Evolutionary conservation across 768 basidiomycete genomes (phyloP).

Genomic region (Rhodotorula taiwanensis): DNA sequence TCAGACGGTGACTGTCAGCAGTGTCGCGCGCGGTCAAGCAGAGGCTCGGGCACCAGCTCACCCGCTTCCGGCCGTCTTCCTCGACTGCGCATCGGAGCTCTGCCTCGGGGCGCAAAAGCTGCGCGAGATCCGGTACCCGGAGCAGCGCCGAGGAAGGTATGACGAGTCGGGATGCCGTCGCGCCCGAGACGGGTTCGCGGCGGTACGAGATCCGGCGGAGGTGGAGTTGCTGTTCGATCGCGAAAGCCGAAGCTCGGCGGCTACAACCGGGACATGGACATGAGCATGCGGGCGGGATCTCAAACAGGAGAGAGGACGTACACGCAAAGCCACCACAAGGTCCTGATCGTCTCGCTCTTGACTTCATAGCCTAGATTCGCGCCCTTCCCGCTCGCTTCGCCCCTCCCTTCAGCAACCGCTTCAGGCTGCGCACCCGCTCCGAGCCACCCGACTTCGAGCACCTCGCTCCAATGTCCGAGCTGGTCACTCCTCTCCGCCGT

Average conservation of each 20-base stretch:
- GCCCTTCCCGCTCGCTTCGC: constrained; percentile 1
- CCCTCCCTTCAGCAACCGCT: not conserved
- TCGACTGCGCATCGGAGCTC: not conserved
- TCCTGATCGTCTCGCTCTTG: constrained; percentile 56
- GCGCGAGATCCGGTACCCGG: not conserved
- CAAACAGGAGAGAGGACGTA: not conserved
- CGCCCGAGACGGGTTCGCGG: not conserved
- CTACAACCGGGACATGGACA: not conserved
- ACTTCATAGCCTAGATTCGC: constrained; percentile 53
- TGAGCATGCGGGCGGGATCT: not conserved
- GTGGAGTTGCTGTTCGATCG: constrained; percentile 78
- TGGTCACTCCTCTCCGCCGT: constrained; percentile 37
- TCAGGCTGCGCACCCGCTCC: constrained; percentile 1
- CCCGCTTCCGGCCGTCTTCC: not conserved
- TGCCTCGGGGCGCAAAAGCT: not conserved
- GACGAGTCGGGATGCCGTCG: not conserved
- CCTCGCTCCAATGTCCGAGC: constrained; percentile 27
- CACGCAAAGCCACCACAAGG: constrained; percentile 54
- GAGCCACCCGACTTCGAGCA: constrained; percentile 39
- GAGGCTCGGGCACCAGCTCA: not conserved
- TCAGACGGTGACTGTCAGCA: not conserved
- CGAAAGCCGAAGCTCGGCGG: constrained; percentile 81
- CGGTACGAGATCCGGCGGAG: constrained; percentile 19
- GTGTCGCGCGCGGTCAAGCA: not conserved
- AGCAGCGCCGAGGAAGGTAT: not conserved